Evolutionary conservation across 1,284 basidiomycete species (phyloP).

Genomic region (Fomitopsis schrenkii): DNA sequence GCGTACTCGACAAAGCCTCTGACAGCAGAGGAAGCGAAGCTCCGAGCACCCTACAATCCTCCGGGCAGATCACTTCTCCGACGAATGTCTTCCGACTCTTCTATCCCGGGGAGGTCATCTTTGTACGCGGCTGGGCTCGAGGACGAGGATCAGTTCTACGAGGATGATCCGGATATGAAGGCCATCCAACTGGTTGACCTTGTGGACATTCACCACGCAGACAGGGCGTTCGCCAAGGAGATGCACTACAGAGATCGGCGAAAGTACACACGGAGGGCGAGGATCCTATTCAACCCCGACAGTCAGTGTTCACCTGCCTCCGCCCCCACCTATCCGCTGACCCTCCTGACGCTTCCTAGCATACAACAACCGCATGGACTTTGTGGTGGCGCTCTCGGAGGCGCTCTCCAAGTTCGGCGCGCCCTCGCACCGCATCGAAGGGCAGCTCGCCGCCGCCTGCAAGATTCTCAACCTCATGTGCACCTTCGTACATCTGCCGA

Average conservation of each 20-base stretch:
- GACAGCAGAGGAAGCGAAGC: not conserved
- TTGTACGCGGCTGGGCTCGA: conserved; percentile 5
- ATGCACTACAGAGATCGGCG: conserved; percentile 61
- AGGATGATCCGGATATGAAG: conserved; percentile 29
- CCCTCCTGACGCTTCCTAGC: conserved; percentile 29
- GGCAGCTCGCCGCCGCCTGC: conserved; percentile 69
- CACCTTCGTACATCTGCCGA: conserved; percentile 77
- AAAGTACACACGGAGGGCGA: conserved; percentile 56
- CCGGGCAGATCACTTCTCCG: not conserved
- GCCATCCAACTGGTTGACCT: conserved; percentile 31
- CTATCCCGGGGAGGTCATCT: conserved; percentile 3
- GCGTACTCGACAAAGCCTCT: not conserved
- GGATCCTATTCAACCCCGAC: conserved; percentile 67
- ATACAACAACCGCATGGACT: conserved; percentile 52
- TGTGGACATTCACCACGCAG: conserved; percentile 55
- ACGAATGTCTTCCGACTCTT: not conserved
- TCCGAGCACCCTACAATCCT: not conserved
- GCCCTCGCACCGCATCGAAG: conserved; percentile 70
- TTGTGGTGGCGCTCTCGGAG: conserved; percentile 58
- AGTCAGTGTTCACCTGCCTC: conserved; percentile 36
- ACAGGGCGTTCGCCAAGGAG: too few relatives aligned
- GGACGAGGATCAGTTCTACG: conserved; percentile 15
- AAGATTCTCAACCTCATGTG: conserved; percentile 80
- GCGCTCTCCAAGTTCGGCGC: conserved; percentile 65
- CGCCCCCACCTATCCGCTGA: too few relatives aligned